Percentiles rank a stretch among this genome's conserved stretches.
Evolutionary conservation across 2,329 filamentous ascomycete genomes (phyloP).

Genomic region (Fonsecaea nubica): DNA sequence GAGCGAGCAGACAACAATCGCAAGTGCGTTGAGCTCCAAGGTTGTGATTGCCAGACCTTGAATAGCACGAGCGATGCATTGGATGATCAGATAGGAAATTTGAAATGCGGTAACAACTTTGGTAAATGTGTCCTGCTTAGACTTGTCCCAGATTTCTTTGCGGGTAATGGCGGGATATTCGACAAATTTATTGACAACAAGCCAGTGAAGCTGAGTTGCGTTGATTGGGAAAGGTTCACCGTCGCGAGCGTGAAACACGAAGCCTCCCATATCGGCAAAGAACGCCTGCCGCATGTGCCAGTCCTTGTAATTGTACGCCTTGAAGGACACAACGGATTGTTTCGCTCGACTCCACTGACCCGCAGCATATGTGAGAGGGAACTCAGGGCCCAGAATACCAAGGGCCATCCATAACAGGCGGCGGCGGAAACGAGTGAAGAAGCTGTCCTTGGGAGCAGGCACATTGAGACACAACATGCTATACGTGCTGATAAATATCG

Average conservation of each 20-base stretch:
- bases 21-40: conserved; percentile 42
- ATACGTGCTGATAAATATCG: conserved; percentile 54
- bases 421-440: conserved; percentile 43
- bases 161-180: conserved; percentile 30
- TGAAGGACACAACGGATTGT: conserved; percentile 44
- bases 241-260: conserved; percentile 45
- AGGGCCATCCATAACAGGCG: conserved; percentile 47
- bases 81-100: conserved; percentile 37
- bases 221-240: conserved; percentile 47
- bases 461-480: conserved; percentile 50
- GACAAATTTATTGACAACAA: conserved; percentile 40
- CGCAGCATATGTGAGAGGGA: conserved; percentile 46
- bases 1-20: conserved; percentile 42
- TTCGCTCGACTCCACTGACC: conserved; percentile 48
- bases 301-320: conserved; percentile 28
- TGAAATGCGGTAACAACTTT: conserved; percentile 27
- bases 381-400: conserved; percentile 49
- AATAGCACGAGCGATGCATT: conserved; percentile 31
- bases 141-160: conserved; percentile 38
- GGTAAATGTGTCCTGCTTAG: conserved; percentile 38
- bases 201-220: conserved; percentile 44
- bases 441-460: conserved; percentile 43
- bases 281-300: conserved; percentile 54
- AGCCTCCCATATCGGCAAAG: conserved; percentile 53
- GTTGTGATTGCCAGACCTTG: conserved; percentile 41